These are phyloP conservation scores for Harrya chromipes DNA, from an alignment of 768 basidiomycete genomes.

Conservation along the genomic window DNA sequence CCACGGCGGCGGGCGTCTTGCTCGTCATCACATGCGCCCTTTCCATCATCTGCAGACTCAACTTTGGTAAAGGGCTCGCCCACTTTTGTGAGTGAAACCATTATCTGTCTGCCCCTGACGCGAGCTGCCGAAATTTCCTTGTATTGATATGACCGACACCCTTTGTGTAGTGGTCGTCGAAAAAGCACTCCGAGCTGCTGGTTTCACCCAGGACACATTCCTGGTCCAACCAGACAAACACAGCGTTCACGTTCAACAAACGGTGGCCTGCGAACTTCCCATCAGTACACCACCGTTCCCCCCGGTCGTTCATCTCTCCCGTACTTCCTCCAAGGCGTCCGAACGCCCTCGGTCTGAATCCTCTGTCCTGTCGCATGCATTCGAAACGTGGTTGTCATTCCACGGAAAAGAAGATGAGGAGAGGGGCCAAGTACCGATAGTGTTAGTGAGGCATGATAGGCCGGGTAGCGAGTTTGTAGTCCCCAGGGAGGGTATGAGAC, in stretches of 20 bases:
- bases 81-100: slow-evolving; percentile 43
- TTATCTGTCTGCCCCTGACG: no score
- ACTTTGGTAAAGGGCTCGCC: slow-evolving; percentile 54
- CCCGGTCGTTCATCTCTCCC: not conserved
- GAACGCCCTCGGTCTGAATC: not conserved
- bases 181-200: slow-evolving; percentile 11
- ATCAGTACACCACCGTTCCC: not conserved
- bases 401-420: not conserved
- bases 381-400: slow-evolving; percentile 3
- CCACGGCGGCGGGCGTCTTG: slow-evolving; percentile 39
- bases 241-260: not conserved
- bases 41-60: slow-evolving; percentile 47
- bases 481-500: not conserved
- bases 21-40: slow-evolving; percentile 40
- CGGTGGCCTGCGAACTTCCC: not conserved
- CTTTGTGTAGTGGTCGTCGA: slow-evolving; percentile 14
- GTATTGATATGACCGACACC: not conserved
- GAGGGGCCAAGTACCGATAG: not conserved
- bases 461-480: not conserved
- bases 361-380: not conserved
- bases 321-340: not conserved
- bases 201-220: slow-evolving; percentile 19
- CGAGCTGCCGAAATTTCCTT: not conserved
- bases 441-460: not conserved
- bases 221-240: not conserved